Percentiles rank a stretch among this genome's conserved stretches.
phyloP scores from a whole-genome alignment of 148 eudicot species.

The Suaeda aralocaspica region DNA sequence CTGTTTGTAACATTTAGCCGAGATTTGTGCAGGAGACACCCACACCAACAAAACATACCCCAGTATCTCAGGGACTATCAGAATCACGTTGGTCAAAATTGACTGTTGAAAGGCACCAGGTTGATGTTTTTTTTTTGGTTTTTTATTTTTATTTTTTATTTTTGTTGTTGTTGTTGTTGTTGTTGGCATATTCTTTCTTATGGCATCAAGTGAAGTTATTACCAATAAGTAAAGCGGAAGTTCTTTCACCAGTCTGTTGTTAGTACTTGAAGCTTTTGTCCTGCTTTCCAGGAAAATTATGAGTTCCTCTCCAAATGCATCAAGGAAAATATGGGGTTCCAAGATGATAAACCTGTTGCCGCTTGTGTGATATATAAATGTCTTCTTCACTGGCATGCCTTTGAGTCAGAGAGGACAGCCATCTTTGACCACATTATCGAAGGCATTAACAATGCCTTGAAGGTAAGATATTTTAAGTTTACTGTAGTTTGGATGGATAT shows the following conservation, averaged over 20 bases:
- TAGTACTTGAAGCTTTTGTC: conserved; percentile 15
- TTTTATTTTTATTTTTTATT: too few species aligned
- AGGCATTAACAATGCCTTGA: conserved; percentile 66
- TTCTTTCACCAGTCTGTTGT: not conserved
- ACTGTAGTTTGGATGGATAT: not conserved
- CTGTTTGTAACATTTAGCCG: not conserved
- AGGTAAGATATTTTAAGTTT: conserved; percentile 41
- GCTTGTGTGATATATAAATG: conserved; percentile 90
- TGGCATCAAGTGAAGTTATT: not conserved
- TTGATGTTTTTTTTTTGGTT: conserved; percentile 24
- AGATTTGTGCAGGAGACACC: conserved; percentile 70
- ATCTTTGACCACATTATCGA: conserved; percentile 90
- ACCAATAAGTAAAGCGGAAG: not conserved
- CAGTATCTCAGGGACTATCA: conserved; percentile 60
- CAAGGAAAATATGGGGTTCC: conserved; percentile 86
- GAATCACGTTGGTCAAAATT: conserved; percentile 74
- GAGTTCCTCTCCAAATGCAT: conserved; percentile 80
- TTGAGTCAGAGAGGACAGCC: conserved; percentile 95
- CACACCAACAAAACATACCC: conserved; percentile 59
- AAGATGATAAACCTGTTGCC: conserved; percentile 90
- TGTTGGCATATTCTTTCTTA: not conserved
- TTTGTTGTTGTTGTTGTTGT: too few species aligned
- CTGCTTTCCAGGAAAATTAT: conserved; percentile 62
- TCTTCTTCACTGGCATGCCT: conserved; percentile 92
- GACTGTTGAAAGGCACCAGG: conserved; percentile 80